Evolutionary conservation across 2,329 filamentous ascomycete species (phyloP).

Genomic region (Beauveria asiatica): DNA sequence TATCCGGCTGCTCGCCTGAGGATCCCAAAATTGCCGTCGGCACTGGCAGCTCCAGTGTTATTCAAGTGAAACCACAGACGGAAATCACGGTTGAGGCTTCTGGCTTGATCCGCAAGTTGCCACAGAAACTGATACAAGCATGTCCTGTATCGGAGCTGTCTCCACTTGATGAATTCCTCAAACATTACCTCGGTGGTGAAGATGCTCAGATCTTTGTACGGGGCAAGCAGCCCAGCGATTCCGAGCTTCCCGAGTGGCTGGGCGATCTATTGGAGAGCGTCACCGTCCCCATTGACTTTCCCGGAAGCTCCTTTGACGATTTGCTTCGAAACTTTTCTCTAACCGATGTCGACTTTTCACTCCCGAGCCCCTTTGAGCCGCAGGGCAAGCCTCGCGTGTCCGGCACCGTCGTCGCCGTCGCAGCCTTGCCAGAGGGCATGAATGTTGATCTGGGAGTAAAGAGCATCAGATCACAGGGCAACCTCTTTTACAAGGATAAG

Average conservation of each 20-base stretch:
- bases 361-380: constrained; percentile 71
- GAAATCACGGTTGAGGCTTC: constrained; percentile 61
- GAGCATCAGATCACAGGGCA: constrained; percentile 64
- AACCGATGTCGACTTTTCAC: constrained; percentile 72
- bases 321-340: constrained; percentile 84
- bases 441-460: constrained; percentile 77
- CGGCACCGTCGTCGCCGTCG: constrained; percentile 70
- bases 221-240: constrained; percentile 59
- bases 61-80: constrained; percentile 60
- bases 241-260: constrained; percentile 73
- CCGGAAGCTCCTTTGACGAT: constrained; percentile 71
- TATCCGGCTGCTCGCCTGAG: constrained; percentile 67
- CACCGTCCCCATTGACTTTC: constrained; percentile 75
- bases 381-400: constrained; percentile 71
- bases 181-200: constrained; percentile 72
- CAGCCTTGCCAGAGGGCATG: constrained; percentile 74
- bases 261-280: constrained; percentile 71
- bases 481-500: constrained; percentile 69
- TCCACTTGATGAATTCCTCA: constrained; percentile 74
- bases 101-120: constrained; percentile 64
- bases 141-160: constrained; percentile 75
- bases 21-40: constrained; percentile 73
- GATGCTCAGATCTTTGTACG: constrained; percentile 75
- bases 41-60: constrained; percentile 57
- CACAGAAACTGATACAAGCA: constrained; percentile 58